Evolutionary conservation across 805 yeast genomes (phyloP).

Genomic region (Zygosaccharomyces kombuchaensis): DNA sequence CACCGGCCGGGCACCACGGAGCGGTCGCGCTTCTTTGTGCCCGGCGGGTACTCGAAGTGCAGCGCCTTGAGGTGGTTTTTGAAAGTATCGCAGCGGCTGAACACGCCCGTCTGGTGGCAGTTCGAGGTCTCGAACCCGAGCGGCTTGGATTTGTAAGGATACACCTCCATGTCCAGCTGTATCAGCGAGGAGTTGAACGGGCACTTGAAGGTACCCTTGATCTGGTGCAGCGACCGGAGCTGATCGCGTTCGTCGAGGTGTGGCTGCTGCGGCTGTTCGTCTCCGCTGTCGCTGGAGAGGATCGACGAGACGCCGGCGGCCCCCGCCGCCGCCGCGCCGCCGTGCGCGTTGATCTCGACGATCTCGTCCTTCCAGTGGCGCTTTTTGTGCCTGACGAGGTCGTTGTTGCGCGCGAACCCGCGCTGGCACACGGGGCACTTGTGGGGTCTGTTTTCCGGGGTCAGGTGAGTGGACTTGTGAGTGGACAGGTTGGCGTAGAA

Average conservation of each 20-base stretch:
- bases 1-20: slow-evolving; percentile 66
- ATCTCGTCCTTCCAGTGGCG: slow-evolving; percentile 69
- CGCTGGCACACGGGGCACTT: slow-evolving; percentile 72
- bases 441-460: slow-evolving; percentile 70
- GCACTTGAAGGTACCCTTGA: slow-evolving; percentile 57
- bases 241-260: slow-evolving; percentile 21
- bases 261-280: neutral
- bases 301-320: neutral
- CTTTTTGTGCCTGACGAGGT: slow-evolving; percentile 77
- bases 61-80: slow-evolving; percentile 87
- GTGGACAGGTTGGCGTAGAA: slow-evolving; percentile 78
- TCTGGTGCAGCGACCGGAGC: slow-evolving; percentile 27
- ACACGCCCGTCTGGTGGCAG: slow-evolving; percentile 82
- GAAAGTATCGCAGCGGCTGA: slow-evolving; percentile 85
- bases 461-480: slow-evolving; percentile 72
- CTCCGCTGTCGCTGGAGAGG: neutral
- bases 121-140: slow-evolving; percentile 29
- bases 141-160: slow-evolving; percentile 25
- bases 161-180: slow-evolving; percentile 30
- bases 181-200: slow-evolving; percentile 49
- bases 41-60: slow-evolving; percentile 84
- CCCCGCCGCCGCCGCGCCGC: slow-evolving; percentile 7
- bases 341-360: slow-evolving; percentile 9
- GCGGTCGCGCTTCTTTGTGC: slow-evolving; percentile 77
- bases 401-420: slow-evolving; percentile 86